Evolutionary conservation across 1,284 basidiomycete species (phyloP), one percentile per base, ranked within the genome.

Genomic region (Tilletia setariae): DNA sequence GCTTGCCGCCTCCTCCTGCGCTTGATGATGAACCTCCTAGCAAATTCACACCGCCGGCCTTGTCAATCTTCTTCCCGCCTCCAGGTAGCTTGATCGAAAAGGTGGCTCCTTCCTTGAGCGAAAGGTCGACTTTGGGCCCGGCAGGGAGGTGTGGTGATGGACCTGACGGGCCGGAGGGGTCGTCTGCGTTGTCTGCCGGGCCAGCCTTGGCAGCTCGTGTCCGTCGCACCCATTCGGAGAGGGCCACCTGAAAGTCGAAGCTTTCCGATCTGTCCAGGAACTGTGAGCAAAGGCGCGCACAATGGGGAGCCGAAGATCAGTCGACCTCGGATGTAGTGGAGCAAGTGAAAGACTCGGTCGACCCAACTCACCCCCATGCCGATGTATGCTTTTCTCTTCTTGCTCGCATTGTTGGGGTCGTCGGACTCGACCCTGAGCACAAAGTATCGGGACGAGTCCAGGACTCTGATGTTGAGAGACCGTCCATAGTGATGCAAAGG

Each of bases 401-500:
- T 73, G 72, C 72, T 49, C 66, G 76, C 72, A 74, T 72, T 63
- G 15, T 71, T 68, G 77, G 77, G 30, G 67, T 59, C 70, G 15
- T 73, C 67, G 9, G 69, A 72, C 83, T 84, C 94, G 1, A 97
- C 90, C 65, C 93, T 87, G 35, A 98, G 86, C 6, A 97, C 94
- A 83, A 97, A 97, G 84, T 98, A 98, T 62, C 95, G 88, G 9
- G 92, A 94, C 0, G 92, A 95, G 83, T 99, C 95, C 30, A 98
- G 87, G 6, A 98, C 94, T 28, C 56, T 61, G 56, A 2, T 15
- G 28, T 16, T 28, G 28, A 35, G 9, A 61, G 56, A 61, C 11
- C 28, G 19, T 2, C 7, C 7, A 25, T 2, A 11, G 51, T 11
- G 28, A 7, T 13, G 13, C 7, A 28, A 19, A 15, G 21, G 46